Percentiles rank a stretch among this genome's conserved stretches.
Conservation (phyloP, 148 eudicot genomes). For the Chenopodium suecicum region DNA sequence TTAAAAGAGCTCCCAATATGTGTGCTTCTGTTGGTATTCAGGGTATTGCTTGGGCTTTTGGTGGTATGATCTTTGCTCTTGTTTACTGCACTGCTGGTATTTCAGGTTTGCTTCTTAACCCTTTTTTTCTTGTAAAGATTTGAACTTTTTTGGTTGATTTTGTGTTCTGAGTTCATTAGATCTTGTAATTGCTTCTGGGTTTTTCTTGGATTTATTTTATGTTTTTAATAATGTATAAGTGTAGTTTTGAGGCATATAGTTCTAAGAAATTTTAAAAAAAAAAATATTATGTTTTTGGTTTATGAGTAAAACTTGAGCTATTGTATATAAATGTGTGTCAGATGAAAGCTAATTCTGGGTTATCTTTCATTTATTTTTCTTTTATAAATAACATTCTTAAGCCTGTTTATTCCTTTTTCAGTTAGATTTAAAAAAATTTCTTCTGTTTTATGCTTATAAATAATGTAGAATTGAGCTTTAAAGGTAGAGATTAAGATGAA, state of each 20-base stretch:
- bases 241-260: background rate
- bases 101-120: conserved; percentile 16
- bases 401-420: too few relatives aligned
- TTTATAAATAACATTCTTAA: too few relatives aligned
- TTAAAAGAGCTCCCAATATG: conserved; percentile 26
- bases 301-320: too few relatives aligned
- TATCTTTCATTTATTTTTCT: too few relatives aligned
- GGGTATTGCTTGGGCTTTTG: conserved; percentile 59
- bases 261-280: background rate
- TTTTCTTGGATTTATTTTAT: background rate
- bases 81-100: conserved; percentile 53
- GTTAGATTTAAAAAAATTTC: too few relatives aligned
- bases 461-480: too few relatives aligned
- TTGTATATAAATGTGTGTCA: too few relatives aligned
- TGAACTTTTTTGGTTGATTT: background rate
- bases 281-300: background rate
- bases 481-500: background rate
- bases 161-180: background rate
- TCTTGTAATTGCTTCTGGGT: conserved; percentile 7
- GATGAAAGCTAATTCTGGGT: too few relatives aligned
- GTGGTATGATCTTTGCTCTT: conserved; percentile 59
- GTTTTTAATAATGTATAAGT: background rate
- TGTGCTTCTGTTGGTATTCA: conserved; percentile 47
- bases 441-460: too few relatives aligned
- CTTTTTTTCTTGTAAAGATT: background rate